These are phyloP conservation scores for Ustilago vetiveriae DNA, from an alignment of 1,284 basidiomycete species.

Conservation along the genomic window DNA sequence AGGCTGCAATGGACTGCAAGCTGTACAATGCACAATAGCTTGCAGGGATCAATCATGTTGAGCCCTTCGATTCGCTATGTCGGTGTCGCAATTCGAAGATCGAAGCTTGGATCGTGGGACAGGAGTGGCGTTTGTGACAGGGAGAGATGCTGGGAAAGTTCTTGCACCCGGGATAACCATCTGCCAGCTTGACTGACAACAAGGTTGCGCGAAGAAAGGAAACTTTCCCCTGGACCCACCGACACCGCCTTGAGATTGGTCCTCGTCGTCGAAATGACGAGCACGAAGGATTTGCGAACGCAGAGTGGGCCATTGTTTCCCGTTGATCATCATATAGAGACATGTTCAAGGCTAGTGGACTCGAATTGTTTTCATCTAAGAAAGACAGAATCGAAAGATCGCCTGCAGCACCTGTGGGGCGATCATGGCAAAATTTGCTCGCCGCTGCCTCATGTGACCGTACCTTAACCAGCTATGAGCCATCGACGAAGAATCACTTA, in stretches of 20 bases:
- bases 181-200: neutral
- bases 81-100: slow-evolving; percentile 5
- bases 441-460: too few relatives aligned
- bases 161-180: neutral
- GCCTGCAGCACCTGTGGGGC: neutral
- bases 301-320: neutral
- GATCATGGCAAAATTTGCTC: neutral
- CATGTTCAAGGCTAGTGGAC: neutral
- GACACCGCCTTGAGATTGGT: neutral
- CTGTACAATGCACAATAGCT: too few relatives aligned
- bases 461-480: too few relatives aligned
- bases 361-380: too few relatives aligned
- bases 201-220: slow-evolving; percentile 2
- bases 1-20: too few relatives aligned
- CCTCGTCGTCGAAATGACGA: neutral
- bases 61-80: neutral
- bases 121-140: neutral
- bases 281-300: too few relatives aligned
- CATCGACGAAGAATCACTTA: too few relatives aligned
- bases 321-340: neutral
- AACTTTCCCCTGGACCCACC: neutral
- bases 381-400: too few relatives aligned
- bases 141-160: slow-evolving; percentile 1
- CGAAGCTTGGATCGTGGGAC: slow-evolving; percentile 15
- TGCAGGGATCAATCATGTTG: too few relatives aligned